These are phyloP conservation scores for Closterium sp. DNA, from an alignment of 139 green algal genomes.

Conservation along the genomic window DNA sequence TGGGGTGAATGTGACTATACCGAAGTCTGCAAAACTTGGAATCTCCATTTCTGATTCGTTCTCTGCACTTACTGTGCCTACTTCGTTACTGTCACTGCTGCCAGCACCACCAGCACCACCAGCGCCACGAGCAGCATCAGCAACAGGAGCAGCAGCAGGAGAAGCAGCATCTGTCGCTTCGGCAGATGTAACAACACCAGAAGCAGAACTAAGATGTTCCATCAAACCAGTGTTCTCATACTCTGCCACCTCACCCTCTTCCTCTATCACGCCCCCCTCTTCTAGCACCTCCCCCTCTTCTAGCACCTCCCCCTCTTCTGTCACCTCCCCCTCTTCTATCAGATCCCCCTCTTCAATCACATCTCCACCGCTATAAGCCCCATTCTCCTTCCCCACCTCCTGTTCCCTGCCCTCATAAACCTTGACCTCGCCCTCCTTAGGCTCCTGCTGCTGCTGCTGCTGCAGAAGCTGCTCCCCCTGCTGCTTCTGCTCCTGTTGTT, in stretches of 20 bases:
- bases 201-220: no score
- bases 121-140: neutral
- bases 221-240: no score
- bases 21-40: neutral
- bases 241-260: no score
- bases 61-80: neutral
- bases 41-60: neutral
- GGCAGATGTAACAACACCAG: neutral
- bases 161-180: neutral
- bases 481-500: neutral
- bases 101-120: neutral
- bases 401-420: neutral
- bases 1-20: constrained; percentile 47
- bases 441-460: neutral
- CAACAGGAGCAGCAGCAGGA: neutral
- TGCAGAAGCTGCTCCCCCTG: neutral
- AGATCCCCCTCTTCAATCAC: neutral
- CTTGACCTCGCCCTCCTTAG: neutral
- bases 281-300: neutral
- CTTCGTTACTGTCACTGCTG: neutral
- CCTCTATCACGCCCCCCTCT: neutral
- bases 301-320: neutral
- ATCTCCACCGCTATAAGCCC: neutral
- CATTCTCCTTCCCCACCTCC: neutral
- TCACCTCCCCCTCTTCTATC: neutral